A percentile compares a stretch with the other conserved stretches of the same genome.
Evolutionary conservation across 805 yeast genomes (phyloP).

Genomic region (Hanseniaspora clermontiae): DNA sequence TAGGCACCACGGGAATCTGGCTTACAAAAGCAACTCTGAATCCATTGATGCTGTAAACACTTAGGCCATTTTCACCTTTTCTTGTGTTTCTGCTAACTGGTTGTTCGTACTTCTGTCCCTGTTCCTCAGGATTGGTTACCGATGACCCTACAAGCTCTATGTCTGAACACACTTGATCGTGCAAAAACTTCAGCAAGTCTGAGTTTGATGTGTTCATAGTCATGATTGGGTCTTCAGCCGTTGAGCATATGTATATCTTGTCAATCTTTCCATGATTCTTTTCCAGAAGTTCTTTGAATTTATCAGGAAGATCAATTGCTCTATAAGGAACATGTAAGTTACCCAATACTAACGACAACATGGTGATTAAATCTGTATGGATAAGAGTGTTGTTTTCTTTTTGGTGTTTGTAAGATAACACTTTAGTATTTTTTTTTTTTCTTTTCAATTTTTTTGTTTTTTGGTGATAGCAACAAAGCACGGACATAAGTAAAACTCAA

Average conservation of each 20-base stretch:
- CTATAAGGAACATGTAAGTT: constrained; percentile 85
- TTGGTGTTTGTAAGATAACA: background rate
- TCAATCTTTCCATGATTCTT: constrained; percentile 12
- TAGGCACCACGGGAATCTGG: constrained; percentile 75
- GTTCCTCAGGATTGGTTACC: background rate
- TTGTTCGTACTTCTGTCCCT: background rate
- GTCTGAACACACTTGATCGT: background rate
- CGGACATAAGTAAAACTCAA: background rate
- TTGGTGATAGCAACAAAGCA: background rate
- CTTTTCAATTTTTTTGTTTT: too few species aligned
- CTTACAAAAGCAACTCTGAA: constrained; percentile 73
- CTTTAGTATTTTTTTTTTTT: background rate
- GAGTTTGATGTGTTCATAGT: background rate
- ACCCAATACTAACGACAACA: constrained; percentile 73
- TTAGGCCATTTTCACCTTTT: background rate
- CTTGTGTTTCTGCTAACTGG: background rate
- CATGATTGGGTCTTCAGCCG: constrained; percentile 6
- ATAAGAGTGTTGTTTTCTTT: background rate
- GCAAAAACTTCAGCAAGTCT: background rate
- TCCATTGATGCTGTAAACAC: constrained; percentile 1
- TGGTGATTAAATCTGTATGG: constrained; percentile 18
- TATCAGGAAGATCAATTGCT: constrained; percentile 44
- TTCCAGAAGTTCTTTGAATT: constrained; percentile 50
- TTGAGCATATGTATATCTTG: constrained; percentile 7
- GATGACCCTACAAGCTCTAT: constrained; percentile 3